Conservation (phyloP, 148 eudicot species). For the Arbutus unedo region DNA sequence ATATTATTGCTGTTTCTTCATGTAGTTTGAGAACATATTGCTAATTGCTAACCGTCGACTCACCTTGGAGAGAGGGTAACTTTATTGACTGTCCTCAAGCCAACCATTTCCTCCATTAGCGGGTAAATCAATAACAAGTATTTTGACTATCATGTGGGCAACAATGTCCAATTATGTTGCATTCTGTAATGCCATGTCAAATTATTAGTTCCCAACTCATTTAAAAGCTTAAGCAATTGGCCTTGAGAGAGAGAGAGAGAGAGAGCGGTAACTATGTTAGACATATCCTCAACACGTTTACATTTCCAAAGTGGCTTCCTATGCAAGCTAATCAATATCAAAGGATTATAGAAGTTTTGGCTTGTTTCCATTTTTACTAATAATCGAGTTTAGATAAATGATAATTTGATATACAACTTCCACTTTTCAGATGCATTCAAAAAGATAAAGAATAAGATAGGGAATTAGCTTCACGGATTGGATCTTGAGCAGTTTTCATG, state of each 20-base stretch:
- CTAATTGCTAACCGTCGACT: neutral
- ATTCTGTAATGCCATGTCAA: too few species aligned
- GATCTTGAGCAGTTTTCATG: too few species aligned
- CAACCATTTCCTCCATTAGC: too few species aligned
- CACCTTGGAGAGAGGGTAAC: neutral
- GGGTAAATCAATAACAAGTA: too few species aligned
- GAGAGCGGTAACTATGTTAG: too few species aligned
- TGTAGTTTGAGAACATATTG: neutral
- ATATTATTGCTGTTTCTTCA: neutral
- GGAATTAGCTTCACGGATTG: too few species aligned
- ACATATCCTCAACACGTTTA: neutral
- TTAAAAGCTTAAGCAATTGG: too few species aligned
- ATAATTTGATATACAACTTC: neutral
- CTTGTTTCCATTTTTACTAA: neutral
- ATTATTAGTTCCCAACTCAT: too few species aligned
- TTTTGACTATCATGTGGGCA: too few species aligned
- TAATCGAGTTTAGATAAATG: neutral
- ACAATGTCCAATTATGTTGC: too few species aligned
- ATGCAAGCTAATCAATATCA: neutral
- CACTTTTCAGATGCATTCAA: neutral
- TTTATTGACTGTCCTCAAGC: neutral
- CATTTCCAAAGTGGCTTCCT: neutral
- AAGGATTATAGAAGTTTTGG: neutral
- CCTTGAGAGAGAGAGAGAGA: too few species aligned
- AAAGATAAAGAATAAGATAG: too few species aligned